Evolutionary conservation across 371 early-diverging fungal genomes (phyloP).

Genomic region (Rhizopus arrhizus): DNA sequence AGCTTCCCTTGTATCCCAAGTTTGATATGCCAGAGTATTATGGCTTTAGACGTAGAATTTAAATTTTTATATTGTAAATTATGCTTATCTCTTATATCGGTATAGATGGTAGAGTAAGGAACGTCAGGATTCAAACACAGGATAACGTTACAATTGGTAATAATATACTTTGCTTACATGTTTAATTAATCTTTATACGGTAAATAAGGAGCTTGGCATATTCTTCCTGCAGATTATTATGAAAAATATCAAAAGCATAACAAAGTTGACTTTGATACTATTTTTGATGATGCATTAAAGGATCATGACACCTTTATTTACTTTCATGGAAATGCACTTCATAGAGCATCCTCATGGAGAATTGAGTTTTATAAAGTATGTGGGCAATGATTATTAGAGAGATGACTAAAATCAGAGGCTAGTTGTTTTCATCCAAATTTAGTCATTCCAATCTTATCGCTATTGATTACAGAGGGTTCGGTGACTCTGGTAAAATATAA

Average conservation of each 20-base stretch:
- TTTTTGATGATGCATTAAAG: constrained; percentile 35
- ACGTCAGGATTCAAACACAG: constrained; percentile 34
- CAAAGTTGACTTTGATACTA: constrained; percentile 8
- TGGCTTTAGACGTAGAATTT: constrained; percentile 50
- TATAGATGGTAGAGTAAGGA: constrained; percentile 43
- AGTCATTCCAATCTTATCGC: constrained; percentile 39
- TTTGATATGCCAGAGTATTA: constrained; percentile 41
- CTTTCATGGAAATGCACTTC: constrained; percentile 53
- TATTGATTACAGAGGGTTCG: constrained; percentile 54
- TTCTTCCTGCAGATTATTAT: constrained; percentile 42
- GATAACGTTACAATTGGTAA: constrained; percentile 50
- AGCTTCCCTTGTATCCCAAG: constrained; percentile 28
- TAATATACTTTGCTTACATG: neutral
- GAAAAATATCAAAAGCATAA: constrained; percentile 23
- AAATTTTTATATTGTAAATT: too few relatives aligned
- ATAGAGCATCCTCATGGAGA: constrained; percentile 51
- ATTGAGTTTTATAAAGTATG: constrained; percentile 47
- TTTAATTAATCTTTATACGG: neutral
- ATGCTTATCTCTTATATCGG: neutral
- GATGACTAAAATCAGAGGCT: neutral
- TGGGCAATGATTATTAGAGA: neutral
- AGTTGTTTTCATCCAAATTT: constrained; percentile 10
- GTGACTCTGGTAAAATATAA: constrained; percentile 42
- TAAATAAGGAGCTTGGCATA: constrained; percentile 45
- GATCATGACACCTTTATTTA: constrained; percentile 43